Evolutionary conservation across 176 grass and related monocot species (phyloP).

Genomic region (Ensete glaucum): DNA sequence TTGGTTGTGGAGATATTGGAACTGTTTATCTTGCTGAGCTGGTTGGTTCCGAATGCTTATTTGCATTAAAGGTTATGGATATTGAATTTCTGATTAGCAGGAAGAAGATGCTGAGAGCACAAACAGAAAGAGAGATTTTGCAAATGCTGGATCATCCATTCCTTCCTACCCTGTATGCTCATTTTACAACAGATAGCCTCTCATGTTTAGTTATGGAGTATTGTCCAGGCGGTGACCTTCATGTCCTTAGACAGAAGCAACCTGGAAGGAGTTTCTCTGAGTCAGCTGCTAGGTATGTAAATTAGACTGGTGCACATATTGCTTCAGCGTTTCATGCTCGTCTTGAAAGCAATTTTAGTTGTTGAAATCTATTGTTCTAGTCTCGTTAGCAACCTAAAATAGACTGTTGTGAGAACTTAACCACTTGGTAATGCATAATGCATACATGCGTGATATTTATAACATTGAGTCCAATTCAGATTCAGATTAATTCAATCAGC

Average conservation of each 20-base stretch:
- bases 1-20: constrained; percentile 96
- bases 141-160: constrained; percentile 96
- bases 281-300: background rate
- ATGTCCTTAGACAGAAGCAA: constrained; percentile 46
- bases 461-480: background rate
- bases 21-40: constrained; percentile 90
- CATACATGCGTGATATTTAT: background rate
- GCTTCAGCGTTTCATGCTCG: background rate
- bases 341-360: background rate
- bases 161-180: constrained; percentile 83
- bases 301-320: background rate
- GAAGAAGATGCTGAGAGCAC: constrained; percentile 88
- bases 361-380: constrained; percentile 5
- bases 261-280: background rate
- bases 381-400: background rate
- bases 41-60: constrained; percentile 72
- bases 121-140: constrained; percentile 94
- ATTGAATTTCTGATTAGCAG: constrained; percentile 76
- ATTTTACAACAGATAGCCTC: constrained; percentile 93
- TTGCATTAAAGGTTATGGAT: constrained; percentile 99
- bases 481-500: background rate
- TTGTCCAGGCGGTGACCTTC: constrained; percentile 6
- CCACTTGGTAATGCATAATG: background rate
- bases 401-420: background rate
- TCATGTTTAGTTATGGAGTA: constrained; percentile 85